Conservation (phyloP, 163 green algal genomes). For the Scenedesmus sp. region DNA sequence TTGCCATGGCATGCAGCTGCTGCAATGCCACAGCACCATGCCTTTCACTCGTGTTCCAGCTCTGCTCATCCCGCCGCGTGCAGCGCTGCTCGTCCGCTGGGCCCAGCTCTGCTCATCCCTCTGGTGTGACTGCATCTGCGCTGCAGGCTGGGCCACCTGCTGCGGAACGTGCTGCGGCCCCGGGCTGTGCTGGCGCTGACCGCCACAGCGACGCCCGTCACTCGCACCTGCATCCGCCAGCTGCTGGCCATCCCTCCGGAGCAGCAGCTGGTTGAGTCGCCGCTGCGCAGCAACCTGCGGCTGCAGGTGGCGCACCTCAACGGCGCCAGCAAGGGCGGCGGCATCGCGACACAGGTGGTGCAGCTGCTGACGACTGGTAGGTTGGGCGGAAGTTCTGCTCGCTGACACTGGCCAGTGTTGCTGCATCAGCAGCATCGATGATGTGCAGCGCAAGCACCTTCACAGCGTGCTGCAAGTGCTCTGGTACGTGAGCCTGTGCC, state of each 20-base stretch:
- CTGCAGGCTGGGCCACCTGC: slow-evolving; percentile 67
- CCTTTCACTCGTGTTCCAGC: too few relatives aligned
- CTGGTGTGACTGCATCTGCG: background rate
- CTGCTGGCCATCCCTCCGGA: slow-evolving; percentile 71
- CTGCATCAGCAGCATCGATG: too few relatives aligned
- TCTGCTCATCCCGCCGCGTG: too few relatives aligned
- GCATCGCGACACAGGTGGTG: slow-evolving; percentile 11
- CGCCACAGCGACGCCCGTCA: slow-evolving; percentile 85
- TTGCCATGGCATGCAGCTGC: background rate
- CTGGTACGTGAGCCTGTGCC: too few relatives aligned
- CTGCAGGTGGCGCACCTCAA: slow-evolving; percentile 67
- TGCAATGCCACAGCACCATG: too few relatives aligned
- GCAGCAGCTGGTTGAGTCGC: slow-evolving; percentile 70
- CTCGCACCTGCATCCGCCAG: slow-evolving; percentile 69
- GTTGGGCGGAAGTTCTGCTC: too few relatives aligned
- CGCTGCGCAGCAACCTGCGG: slow-evolving; percentile 81
- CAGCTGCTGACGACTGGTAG: slow-evolving; percentile 43
- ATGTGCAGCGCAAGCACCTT: too few relatives aligned
- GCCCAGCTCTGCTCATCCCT: background rate
- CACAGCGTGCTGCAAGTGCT: too few relatives aligned
- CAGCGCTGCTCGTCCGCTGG: too few relatives aligned
- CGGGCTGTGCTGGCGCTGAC: slow-evolving; percentile 87
- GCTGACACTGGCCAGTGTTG: too few relatives aligned
- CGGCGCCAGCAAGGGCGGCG: slow-evolving; percentile 15
- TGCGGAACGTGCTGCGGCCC: slow-evolving; percentile 70